Percentiles rank a stretch among this genome's conserved stretches.
Conservation (phyloP, 768 basidiomycete species). For the Panaeolus papilionaceus region DNA sequence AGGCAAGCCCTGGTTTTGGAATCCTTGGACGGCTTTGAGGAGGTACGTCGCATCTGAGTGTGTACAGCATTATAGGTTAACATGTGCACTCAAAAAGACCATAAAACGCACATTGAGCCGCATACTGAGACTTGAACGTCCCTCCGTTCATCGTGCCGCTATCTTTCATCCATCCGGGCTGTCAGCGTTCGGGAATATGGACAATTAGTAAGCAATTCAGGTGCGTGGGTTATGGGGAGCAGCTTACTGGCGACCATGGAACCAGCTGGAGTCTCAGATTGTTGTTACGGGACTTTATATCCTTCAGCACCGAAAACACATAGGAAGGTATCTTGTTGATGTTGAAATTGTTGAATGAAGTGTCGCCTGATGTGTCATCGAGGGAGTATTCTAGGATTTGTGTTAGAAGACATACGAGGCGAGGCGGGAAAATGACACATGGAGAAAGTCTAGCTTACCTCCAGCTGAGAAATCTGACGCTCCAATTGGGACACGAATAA, state of each 20-base stretch:
- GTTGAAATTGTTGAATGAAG: slow-evolving; percentile 61
- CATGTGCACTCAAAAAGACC: not conserved
- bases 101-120: slow-evolving; percentile 50
- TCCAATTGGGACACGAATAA: slow-evolving; percentile 73
- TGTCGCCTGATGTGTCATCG: slow-evolving; percentile 68
- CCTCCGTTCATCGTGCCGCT: slow-evolving; percentile 73
- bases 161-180: slow-evolving; percentile 83
- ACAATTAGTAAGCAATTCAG: slow-evolving; percentile 16
- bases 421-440: not conserved
- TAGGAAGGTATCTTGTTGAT: slow-evolving; percentile 64
- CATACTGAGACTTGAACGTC: slow-evolving; percentile 54
- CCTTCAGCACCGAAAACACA: slow-evolving; percentile 65
- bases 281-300: slow-evolving; percentile 65
- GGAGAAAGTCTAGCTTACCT: slow-evolving; percentile 39
- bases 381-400: slow-evolving; percentile 61
- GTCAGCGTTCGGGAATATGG: no score
- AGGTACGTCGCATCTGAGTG: slow-evolving; percentile 72
- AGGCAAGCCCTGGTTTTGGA: slow-evolving; percentile 62
- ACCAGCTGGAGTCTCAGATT: slow-evolving; percentile 35
- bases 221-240: not conserved
- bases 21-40: slow-evolving; percentile 74
- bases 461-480: slow-evolving; percentile 75
- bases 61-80: not conserved
- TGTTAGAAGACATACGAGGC: not conserved
- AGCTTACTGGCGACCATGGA: slow-evolving; percentile 75